Evolutionary conservation across 441 rosid species (phyloP).

Genomic region (Populus tomentosa): DNA sequence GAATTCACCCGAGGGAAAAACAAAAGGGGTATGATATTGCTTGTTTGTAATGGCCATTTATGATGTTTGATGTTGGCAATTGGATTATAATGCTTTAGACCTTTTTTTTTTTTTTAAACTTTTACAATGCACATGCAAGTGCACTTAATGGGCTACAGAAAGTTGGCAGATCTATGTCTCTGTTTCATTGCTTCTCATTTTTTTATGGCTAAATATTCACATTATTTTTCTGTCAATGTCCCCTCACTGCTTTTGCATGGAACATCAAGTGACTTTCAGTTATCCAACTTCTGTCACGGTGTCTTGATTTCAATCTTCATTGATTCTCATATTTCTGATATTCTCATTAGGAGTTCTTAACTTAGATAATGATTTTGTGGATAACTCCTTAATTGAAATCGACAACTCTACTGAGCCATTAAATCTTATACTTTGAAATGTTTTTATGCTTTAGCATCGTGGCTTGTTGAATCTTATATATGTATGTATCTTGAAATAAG

Average conservation of each 20-base stretch:
- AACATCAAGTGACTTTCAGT: not conserved
- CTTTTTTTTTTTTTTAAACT: not conserved
- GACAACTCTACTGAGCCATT: not conserved
- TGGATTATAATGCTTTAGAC: not conserved
- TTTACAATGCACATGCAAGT: not conserved
- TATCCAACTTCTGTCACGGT: not conserved
- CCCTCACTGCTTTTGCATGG: not conserved
- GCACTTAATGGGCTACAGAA: not conserved
- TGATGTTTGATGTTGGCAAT: not conserved
- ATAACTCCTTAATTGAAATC: not conserved
- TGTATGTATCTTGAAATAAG: not conserved
- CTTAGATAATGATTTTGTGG: not conserved
- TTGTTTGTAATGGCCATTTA: not conserved
- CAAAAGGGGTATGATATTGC: slow-evolving; percentile 36
- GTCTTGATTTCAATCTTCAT: not conserved
- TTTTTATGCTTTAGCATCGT: not conserved
- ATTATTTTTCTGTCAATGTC: not conserved
- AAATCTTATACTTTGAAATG: not conserved
- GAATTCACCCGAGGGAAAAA: slow-evolving; percentile 64
- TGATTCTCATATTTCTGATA: not conserved
- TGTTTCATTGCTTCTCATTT: not conserved
- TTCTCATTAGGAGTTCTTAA: not conserved
- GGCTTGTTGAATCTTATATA: not conserved
- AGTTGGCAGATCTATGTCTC: not conserved
- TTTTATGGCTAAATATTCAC: not conserved